A percentile compares a stretch with the other conserved stretches of the same genome.
Conservation (phyloP, 768 basidiomycete species). For the Podaxis sp. region DNA sequence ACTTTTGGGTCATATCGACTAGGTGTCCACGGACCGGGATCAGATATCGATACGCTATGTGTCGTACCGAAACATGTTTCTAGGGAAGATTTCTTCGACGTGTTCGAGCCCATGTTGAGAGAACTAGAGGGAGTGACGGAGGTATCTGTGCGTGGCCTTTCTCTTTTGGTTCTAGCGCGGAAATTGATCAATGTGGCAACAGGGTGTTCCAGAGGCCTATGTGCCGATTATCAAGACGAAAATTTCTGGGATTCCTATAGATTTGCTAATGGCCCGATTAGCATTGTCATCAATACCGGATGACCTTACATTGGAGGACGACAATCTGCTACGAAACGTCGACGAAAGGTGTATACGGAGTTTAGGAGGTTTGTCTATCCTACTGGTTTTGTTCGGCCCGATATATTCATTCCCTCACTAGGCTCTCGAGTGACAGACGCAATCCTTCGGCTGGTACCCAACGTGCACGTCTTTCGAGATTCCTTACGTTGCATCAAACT, state of each 20-base stretch:
- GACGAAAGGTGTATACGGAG: constrained; percentile 95
- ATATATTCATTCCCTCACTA: constrained; percentile 30
- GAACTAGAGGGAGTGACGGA: constrained; percentile 82
- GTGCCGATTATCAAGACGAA: constrained; percentile 94
- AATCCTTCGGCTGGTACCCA: constrained; percentile 91
- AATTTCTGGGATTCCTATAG: constrained; percentile 89
- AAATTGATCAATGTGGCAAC: constrained; percentile 14
- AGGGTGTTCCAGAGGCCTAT: constrained; percentile 97
- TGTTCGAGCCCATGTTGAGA: constrained; percentile 86
- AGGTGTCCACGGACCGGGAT: constrained; percentile 93
- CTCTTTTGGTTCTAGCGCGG: neutral
- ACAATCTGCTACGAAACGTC: constrained; percentile 86
- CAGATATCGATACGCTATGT: constrained; percentile 97
- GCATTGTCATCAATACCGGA: constrained; percentile 88
- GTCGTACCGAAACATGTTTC: constrained; percentile 97
- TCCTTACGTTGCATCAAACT: constrained; percentile 94
- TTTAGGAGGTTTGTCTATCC: constrained; percentile 65
- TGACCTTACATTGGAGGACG: constrained; percentile 85
- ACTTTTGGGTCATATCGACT: constrained; percentile 98
- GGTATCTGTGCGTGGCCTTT: constrained; percentile 68
- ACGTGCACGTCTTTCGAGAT: constrained; percentile 92
- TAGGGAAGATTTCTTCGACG: constrained; percentile 92
- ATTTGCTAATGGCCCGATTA: constrained; percentile 91
- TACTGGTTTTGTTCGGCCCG: constrained; percentile 1
- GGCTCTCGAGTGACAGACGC: constrained; percentile 96